phyloP scores from a whole-genome alignment of 2,329 filamentous ascomycete species.

The Macroventuria anomochaeta region DNA sequence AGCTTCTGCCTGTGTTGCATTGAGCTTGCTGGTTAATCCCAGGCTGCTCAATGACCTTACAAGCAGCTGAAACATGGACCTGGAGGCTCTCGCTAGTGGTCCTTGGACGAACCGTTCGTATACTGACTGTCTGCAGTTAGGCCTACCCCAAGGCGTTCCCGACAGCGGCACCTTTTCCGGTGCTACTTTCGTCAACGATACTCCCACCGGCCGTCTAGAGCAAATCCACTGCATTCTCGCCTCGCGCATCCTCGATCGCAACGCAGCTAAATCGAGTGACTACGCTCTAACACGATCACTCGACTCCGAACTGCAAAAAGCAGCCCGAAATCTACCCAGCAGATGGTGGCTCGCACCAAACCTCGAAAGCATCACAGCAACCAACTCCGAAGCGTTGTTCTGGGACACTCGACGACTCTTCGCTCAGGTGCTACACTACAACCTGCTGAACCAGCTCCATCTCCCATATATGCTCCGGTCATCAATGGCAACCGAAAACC shows the following conservation, averaged over 20 bases:
- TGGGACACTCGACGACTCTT: neutral
- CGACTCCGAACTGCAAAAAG: neutral
- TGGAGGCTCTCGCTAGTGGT: too few species aligned
- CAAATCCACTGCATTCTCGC: neutral
- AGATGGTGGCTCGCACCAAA: neutral
- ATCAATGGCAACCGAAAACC: neutral
- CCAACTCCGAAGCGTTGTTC: neutral
- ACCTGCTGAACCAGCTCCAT: neutral
- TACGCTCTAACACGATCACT: neutral
- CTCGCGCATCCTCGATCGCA: neutral
- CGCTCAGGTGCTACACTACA: neutral
- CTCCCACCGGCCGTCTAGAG: neutral
- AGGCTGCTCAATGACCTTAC: too few species aligned
- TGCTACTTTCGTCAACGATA: neutral
- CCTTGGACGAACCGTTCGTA: too few species aligned
- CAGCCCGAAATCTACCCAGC: neutral
- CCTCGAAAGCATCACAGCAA: neutral
- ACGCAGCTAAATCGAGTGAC: neutral
- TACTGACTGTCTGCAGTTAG: conserved; percentile 52
- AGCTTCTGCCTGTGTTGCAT: too few species aligned
- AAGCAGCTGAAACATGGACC: too few species aligned
- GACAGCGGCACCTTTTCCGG: neutral
- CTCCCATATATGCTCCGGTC: neutral
- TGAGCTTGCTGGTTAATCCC: too few species aligned
- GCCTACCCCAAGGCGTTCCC: conserved; percentile 28